Base-by-base conservation (phyloP, 2,329 filamentous ascomycete genomes). In the Stagonosporopsis chrysanthemi region DNA sequence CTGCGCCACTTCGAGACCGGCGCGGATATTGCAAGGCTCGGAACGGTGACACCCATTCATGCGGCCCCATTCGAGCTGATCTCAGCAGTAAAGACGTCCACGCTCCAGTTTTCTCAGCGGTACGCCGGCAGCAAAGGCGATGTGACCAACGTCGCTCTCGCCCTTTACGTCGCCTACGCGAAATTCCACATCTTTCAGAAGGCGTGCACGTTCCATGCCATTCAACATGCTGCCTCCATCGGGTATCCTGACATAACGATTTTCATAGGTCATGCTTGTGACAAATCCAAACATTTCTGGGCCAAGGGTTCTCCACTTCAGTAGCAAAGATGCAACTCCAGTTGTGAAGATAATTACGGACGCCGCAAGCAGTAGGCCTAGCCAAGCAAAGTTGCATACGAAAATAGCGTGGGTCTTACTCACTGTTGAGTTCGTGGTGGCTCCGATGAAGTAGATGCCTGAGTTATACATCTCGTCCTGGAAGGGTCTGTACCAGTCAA, bases 191-290 rank as follows among this genome's bases (percentile, higher is more conserved):
- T 77, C 71, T 49, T 63, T 70, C 11, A 77, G 36, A 2, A 75
- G 52, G n/a, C 70, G 65, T 6, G 75, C 67, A 44, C 74, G 36
- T 52, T 76, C 73, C 68, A 74, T 73, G 0, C 66, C 72, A 44
- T 74, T 69, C 7, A 75, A 39, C 52, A 64, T 70, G 5, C 44
- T 72, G 3, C 74, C 74, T 4, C 72, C 72, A 3, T 58, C 7
- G 0, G 71, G 70, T 1, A 76, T 52, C 2, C 53, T 67, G 23
- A 76, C 23, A 36, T 63, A 71, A 1, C 65, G 70, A 36, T 76
- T 75, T 26, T 77, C 70, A 31, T 77, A 77, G 0, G 74, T 77
- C 70, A 77, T 73, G 47, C 73, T 75, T 1, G 74, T 45, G 0
- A 77, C 74, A 26, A 68, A 76, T 1, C 74, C 72, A 26, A 77